phyloP scores from a whole-genome alignment of 2,329 filamentous ascomycete species.

The Thyridium curvatum region DNA sequence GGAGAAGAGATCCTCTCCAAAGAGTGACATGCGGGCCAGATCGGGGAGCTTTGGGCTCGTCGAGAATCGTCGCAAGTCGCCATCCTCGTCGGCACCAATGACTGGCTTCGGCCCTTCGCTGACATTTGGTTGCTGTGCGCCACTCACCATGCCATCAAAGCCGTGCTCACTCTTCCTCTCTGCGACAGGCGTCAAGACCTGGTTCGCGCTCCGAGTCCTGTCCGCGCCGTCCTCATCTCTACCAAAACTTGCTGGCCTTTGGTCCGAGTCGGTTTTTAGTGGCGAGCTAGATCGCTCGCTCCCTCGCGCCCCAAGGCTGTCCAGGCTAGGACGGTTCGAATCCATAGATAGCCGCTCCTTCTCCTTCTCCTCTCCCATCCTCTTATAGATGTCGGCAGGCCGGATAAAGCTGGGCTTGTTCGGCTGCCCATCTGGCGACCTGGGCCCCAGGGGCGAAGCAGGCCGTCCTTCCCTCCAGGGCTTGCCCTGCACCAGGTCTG shows the following conservation, averaged over 20 bases:
- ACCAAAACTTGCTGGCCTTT: constrained; percentile 16
- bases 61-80: constrained; percentile 28
- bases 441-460: constrained; percentile 29
- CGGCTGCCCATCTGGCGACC: constrained; percentile 22
- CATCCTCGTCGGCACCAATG: constrained; percentile 4
- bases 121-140: not conserved
- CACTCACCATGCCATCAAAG: constrained; percentile 27
- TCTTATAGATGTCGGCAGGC: constrained; percentile 72
- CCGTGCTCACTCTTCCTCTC: constrained; percentile 56
- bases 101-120: too few species aligned
- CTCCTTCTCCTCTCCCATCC: constrained; percentile 59
- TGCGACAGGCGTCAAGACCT: constrained; percentile 44
- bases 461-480: constrained; percentile 28
- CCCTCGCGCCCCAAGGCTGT: constrained; percentile 32
- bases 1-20: constrained; percentile 53
- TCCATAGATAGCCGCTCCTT: constrained; percentile 51
- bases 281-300: constrained; percentile 17
- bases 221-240: constrained; percentile 29
- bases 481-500: constrained; percentile 17
- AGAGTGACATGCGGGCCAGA: constrained; percentile 52
- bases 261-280: constrained; percentile 9
- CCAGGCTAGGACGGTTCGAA: constrained; percentile 48
- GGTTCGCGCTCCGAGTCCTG: constrained; percentile 22
- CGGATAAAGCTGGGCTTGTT: constrained; percentile 59
- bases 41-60: constrained; percentile 53